Conservation (phyloP, 495 filamentous ascomycete species). For the Xylaria venustula region DNA sequence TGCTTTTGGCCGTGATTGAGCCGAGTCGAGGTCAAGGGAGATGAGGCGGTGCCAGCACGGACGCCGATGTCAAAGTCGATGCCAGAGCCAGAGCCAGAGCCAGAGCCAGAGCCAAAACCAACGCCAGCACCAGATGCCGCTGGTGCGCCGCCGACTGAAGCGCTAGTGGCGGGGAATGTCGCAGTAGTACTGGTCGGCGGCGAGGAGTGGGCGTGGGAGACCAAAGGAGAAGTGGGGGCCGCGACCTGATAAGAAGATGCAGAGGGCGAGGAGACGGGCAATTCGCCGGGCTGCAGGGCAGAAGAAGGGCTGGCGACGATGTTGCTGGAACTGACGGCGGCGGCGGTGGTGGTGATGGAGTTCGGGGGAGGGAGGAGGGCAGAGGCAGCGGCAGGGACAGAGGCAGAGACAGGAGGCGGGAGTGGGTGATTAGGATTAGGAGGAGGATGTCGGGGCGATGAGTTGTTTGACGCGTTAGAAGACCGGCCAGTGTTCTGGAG, state of each 20-base stretch:
- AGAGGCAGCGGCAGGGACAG: neutral
- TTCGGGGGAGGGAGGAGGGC: neutral
- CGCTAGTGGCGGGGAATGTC: slow-evolving; percentile 16
- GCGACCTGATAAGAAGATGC: slow-evolving; percentile 7
- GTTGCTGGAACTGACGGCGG: slow-evolving; percentile 10
- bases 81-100: slow-evolving; percentile 21
- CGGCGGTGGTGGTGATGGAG: neutral
- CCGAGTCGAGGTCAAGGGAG: slow-evolving; percentile 49
- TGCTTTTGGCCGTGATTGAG: neutral
- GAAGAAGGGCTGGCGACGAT: slow-evolving; percentile 35
- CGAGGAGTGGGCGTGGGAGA: slow-evolving; percentile 7
- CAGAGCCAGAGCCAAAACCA: slow-evolving; percentile 23
- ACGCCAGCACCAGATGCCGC: slow-evolving; percentile 16
- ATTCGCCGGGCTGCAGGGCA: slow-evolving; percentile 32
- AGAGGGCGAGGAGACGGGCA: slow-evolving; percentile 21
- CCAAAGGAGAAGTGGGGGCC: slow-evolving; percentile 25
- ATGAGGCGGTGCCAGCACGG: slow-evolving; percentile 22
- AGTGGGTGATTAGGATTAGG: slow-evolving; percentile 19
- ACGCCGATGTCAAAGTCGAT: slow-evolving; percentile 21
- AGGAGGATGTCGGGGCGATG: slow-evolving; percentile 41
- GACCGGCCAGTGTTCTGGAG: slow-evolving; percentile 30
- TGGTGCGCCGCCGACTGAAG: slow-evolving; percentile 21
- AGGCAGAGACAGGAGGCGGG: neutral
- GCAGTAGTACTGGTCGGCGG: slow-evolving; percentile 5
- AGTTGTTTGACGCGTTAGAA: slow-evolving; percentile 42